Evolutionary conservation across 306 rosid genomes (phyloP), one percentile per base, ranked within the genome.

Genomic region (Glycine soja): DNA sequence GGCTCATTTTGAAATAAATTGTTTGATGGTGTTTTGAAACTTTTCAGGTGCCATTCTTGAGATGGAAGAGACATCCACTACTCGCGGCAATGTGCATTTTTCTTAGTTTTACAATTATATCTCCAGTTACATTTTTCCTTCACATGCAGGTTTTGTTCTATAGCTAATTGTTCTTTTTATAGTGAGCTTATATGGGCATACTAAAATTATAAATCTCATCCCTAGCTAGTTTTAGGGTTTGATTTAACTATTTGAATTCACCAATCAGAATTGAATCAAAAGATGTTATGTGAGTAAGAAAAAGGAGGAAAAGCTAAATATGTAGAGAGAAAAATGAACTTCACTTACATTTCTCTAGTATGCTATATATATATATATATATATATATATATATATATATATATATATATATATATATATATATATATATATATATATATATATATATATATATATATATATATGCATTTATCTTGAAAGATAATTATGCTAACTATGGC

Each of bases 11-110:
- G 36, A 4, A 46, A 75, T 47, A 4, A 10, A 11, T 13, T 52
- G 3, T 61, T 13, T 19, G 7, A 59, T 40, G 58, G 11, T 69
- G 7, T 3, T 18, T 58, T 58, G 45, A 14, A 80, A 65, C 5
- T 43, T 70, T 81, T 79, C 82, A 93, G 97, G 62, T 91, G 73
- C 97, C 97, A 11, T 10, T 90, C 9, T 80, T 93, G 84, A 86
- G 97, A 87, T 93, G 97, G 97, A 93, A 93, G 86, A 87, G 92
- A 86, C 88, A 78, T 81, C 90, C 96, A 8, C 61, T 90, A 65
- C 87, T 88, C 36, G 96, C 97, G 0, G 91, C 94, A 32, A 85
- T 91, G 90, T 88, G 92, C 85, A 93, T 88, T 76, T 80, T 93
- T 91, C 47, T 91, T 15, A 53, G 3, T 15, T 15, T 90, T 38